Base-by-base conservation (phyloP, 2,329 filamentous ascomycete species). In the Sporothrix pseudoabietina region DNA sequence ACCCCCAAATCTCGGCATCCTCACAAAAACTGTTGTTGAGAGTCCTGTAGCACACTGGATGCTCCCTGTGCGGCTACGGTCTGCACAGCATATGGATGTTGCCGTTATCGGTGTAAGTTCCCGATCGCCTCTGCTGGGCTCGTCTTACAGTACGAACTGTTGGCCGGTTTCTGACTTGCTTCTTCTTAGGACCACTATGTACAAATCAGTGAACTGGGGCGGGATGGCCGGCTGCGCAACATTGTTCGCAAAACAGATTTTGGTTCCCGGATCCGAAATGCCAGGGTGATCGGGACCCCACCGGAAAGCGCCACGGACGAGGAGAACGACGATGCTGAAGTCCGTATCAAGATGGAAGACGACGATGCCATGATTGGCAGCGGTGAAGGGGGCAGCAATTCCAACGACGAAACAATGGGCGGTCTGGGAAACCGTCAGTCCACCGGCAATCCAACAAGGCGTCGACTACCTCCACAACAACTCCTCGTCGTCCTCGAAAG, bases 171-270 rank as follows among this genome's bases (percentile, higher is more conserved):
- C 35, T 72, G 39, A 74, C 52, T 9, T 44, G 6, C 52, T 65
- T 22, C 35, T 35, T 3, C 4, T 3, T 73, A 92, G 90, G 92
- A 97, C 76, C 88, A 92, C 75, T 93, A 89, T 77, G 87, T 99
- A 61, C 91, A 95, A 77, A 89, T 98, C 76, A 92, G 90, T 77
- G 92, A 97, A 80, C 87, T 96, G 2, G 85, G 85, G 5, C 84
- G 85, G 61, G 88, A 92, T 78, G 90, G 90, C 1, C 90, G 92
- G 78, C 86, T 97, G 32, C 88, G 90, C 76, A 89, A 94, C 78
- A 85, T 97, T n/a, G 85, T 88, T n/a, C 88, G 88, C 74, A 97
- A 94, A 81, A 86, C 87, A 55, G 90, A 97, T 79, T 95, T 98
- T 79, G 90, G 90, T 71, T 88, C 89, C 44, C 88, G 90, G 59